Conservation (phyloP, 257 asterid species). For the Petrea volubilis region DNA sequence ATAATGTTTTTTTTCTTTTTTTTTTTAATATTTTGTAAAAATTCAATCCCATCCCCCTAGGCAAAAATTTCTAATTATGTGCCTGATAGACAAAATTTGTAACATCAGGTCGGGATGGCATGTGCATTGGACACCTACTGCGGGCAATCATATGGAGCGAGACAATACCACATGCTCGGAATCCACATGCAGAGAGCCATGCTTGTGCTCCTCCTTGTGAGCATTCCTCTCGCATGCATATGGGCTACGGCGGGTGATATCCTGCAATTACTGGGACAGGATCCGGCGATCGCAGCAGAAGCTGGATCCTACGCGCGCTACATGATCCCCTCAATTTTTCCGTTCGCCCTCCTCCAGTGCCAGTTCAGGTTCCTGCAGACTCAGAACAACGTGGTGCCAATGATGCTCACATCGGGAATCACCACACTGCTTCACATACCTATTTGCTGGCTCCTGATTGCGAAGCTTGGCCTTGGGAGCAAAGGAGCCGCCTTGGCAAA, state of each 20-base stretch:
- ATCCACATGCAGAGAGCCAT: constrained; percentile 72
- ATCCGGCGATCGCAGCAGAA: constrained; percentile 55
- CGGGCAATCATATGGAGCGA: constrained; percentile 70
- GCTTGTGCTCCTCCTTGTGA: constrained; percentile 50
- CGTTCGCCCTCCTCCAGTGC: constrained; percentile 62
- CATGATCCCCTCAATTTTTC: constrained; percentile 64
- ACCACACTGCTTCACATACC: constrained; percentile 53
- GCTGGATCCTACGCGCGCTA: constrained; percentile 63
- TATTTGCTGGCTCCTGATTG: constrained; percentile 57
- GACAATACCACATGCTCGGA: constrained; percentile 65
- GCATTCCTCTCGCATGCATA: constrained; percentile 51
- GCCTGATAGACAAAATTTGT: too few species aligned
- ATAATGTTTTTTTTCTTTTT: too few species aligned
- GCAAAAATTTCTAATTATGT: too few species aligned
- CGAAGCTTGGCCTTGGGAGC: constrained; percentile 58
- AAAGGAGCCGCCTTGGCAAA: constrained; percentile 77
- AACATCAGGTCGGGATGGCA: constrained; percentile 58
- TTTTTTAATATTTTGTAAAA: too few species aligned
- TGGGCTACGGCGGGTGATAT: constrained; percentile 70
- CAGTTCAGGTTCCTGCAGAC: constrained; percentile 61
- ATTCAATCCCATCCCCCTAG: too few species aligned
- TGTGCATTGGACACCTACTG: constrained; percentile 69
- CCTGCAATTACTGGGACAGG: constrained; percentile 53
- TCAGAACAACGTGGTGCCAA: constrained; percentile 64
- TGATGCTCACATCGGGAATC: constrained; percentile 64